A percentile compares a stretch with the other conserved stretches of the same genome.
Conservation (phyloP, 1,284 basidiomycete genomes). For the Sanghuangporus sanghuang region DNA sequence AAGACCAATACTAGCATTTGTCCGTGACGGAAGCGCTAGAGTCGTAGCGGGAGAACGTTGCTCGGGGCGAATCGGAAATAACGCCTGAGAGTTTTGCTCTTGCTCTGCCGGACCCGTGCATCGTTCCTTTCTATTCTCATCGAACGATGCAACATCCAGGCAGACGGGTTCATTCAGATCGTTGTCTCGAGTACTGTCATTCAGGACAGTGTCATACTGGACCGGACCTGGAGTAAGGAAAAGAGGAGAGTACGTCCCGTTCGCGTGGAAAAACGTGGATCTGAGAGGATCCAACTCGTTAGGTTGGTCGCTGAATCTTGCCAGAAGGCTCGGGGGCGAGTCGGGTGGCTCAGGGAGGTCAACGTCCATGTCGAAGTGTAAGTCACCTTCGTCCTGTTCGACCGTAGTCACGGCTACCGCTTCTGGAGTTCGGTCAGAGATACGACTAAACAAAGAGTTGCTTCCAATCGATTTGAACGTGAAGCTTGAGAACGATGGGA, state of each 20-base stretch:
- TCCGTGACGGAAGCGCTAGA: background rate
- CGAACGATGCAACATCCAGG: too few relatives aligned
- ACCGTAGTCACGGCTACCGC: conserved; percentile 25
- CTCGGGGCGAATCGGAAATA: too few relatives aligned
- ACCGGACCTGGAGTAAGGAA: background rate
- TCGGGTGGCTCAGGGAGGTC: background rate
- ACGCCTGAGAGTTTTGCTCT: too few relatives aligned
- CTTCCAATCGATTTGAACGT: conserved; percentile 42
- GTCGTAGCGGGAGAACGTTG: too few relatives aligned
- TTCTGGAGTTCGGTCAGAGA: conserved; percentile 31
- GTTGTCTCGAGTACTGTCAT: too few relatives aligned
- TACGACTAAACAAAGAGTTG: conserved; percentile 41
- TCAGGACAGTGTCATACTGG: too few relatives aligned
- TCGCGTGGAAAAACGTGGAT: background rate
- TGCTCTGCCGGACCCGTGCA: too few relatives aligned
- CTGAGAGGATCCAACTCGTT: background rate
- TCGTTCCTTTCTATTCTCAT: too few relatives aligned
- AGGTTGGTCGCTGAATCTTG: background rate
- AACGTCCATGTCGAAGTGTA: background rate
- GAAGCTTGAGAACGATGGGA: conserved; percentile 36
- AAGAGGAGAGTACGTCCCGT: background rate
- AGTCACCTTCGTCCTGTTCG: conserved; percentile 8
- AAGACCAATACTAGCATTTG: background rate
- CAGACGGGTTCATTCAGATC: too few relatives aligned
- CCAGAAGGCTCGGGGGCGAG: background rate